Base-by-base conservation (phyloP, 306 rosid genomes). In the Cicer bijugum region DNA sequence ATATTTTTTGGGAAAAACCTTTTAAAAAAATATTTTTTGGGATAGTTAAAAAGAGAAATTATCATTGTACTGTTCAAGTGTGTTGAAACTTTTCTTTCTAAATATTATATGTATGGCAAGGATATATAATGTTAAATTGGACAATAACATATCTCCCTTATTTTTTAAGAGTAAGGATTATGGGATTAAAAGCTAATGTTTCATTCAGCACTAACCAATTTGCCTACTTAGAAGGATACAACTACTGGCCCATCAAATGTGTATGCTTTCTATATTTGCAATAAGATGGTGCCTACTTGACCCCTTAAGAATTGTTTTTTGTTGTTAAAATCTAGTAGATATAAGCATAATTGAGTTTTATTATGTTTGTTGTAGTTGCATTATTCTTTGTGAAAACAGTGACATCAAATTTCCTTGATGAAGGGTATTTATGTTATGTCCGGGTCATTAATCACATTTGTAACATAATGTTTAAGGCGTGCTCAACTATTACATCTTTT, bases 211-310 rank as follows among this genome's bases (percentile, higher is more conserved):
- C 80, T 61, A 72, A 83, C 75, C 11, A 46, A 72, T 72, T 62
- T 80, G 87, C 82, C 82, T n/a, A 46, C 71, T 55, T 19, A 61
- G 58, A 77, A 69, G 85, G 85, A 77, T 58, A 74, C 85, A 81
- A 51, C 0, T 1, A 5, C 6, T 78, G 83, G 76, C 72, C 87
- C 87, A 74, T 57, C n/a, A 33, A 12, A 67, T 28, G 46, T 52
- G 14, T 59, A 52, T 71, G 74, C 60, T 19, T 72, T 28, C 35
- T 2, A n/a, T 52, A 38, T 70, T 62, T 67, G 72, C 71, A 75
- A 62, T 60, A 67, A 67, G 74, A 76, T 40, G 44, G 83, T 69
- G 37, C 51, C 63, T 59, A 55, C 71, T 14, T 23, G 53, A 47
- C 45, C 60, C 73, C 65, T 47, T 74, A 50, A 66, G 73, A 42